Evolutionary conservation across 176 grass and related monocot genomes (phyloP).

Genomic region (Aegilops longissima): DNA sequence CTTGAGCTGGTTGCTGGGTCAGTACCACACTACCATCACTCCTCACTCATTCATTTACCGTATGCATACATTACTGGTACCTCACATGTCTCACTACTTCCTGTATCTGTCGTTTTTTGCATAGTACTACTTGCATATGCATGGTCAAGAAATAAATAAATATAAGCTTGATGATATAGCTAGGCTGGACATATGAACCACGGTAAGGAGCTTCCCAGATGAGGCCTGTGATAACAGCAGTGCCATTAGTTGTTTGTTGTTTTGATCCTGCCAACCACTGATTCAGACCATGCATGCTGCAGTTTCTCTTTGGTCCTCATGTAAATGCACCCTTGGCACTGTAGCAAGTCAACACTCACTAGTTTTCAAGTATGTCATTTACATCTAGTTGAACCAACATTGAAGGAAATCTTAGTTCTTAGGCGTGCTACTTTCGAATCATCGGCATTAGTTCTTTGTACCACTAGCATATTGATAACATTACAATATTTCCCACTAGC

Average conservation of each 20-base stretch:
- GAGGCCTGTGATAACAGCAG: conserved; percentile 2
- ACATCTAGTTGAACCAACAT: no score
- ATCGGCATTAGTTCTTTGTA: no score
- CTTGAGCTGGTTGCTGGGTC: conserved; percentile 88
- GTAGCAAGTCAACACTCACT: conserved; percentile 17
- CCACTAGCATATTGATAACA: no score
- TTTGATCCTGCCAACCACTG: background rate
- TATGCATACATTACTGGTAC: conserved; percentile 19
- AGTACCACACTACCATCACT: conserved; percentile 39
- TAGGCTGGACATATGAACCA: conserved; percentile 30
- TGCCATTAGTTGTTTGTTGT: conserved; percentile 33
- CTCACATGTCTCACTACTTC: conserved; percentile 44
- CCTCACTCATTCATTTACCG: background rate
- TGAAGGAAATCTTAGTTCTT: no score
- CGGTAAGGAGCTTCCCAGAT: conserved; percentile 10
- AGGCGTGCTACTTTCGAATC: no score
- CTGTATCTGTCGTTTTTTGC: conserved; percentile 31
- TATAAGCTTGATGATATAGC: conserved; percentile 9
- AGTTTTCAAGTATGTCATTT: background rate
- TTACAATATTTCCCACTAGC: no score
- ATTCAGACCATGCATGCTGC: background rate
- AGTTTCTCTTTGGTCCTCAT: conserved; percentile 7
- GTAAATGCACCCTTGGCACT: conserved; percentile 14
- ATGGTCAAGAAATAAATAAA: background rate
- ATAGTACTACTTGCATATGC: background rate